Conservation (phyloP, 352 stramenopile genomes). For the Globisporangium splendens region DNA sequence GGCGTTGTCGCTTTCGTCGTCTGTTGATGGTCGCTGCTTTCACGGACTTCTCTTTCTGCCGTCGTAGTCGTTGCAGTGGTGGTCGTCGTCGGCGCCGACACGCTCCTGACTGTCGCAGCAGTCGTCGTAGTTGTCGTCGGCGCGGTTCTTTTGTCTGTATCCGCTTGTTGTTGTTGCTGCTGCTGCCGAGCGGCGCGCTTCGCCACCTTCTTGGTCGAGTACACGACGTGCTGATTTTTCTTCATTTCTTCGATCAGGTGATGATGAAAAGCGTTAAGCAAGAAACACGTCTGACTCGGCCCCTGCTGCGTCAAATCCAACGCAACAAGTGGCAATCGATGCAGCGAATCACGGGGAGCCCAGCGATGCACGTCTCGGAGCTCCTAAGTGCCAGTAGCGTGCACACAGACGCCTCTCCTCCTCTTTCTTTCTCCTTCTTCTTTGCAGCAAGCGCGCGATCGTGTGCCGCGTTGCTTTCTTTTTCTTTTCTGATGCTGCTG, state of each 20-base stretch:
- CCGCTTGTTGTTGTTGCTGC: conserved; percentile 21
- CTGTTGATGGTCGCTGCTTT: conserved; percentile 5
- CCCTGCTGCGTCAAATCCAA: not conserved
- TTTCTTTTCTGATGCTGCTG: not conserved
- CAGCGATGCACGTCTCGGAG: not conserved
- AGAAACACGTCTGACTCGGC: not conserved
- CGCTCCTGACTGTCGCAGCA: not conserved
- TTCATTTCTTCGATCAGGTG: conserved; percentile 27
- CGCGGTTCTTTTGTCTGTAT: not conserved
- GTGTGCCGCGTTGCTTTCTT: not conserved
- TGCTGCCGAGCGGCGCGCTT: conserved; percentile 27
- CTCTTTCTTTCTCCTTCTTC: not conserved
- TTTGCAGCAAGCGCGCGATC: not conserved
- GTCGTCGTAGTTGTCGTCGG: not conserved
- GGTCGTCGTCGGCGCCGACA: not conserved
- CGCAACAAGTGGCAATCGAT: not conserved
- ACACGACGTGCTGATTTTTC: conserved; percentile 43
- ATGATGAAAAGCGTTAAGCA: not conserved
- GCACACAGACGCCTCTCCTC: not conserved
- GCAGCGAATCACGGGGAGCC: not conserved
- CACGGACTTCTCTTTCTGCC: not conserved
- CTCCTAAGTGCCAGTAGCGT: not conserved
- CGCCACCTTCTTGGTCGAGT: conserved; percentile 61
- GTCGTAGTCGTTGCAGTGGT: not conserved
- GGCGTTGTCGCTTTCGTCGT: not conserved